Conservation (phyloP, 306 rosid genomes). For the Trifolium dubium region DNA sequence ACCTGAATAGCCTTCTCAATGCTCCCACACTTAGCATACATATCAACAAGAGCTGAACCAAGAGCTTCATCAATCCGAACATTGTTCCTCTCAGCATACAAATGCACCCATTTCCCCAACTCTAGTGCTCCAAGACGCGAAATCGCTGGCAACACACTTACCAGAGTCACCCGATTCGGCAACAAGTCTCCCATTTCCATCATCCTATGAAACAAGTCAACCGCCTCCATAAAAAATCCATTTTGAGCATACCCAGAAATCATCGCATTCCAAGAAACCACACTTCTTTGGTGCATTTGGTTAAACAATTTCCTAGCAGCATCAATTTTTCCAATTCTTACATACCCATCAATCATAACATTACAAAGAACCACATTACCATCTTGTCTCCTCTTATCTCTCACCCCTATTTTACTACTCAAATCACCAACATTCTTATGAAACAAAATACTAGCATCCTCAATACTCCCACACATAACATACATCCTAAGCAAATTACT, state of each 20-base stretch:
- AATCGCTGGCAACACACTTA: slow-evolving; percentile 73
- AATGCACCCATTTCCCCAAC: slow-evolving; percentile 79
- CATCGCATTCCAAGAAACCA: slow-evolving; percentile 79
- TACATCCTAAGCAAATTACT: slow-evolving; percentile 77
- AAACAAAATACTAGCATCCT: slow-evolving; percentile 65
- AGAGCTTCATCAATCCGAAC: slow-evolving; percentile 62
- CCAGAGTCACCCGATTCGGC: slow-evolving; percentile 74
- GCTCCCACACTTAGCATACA: slow-evolving; percentile 79
- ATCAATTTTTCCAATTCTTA: slow-evolving; percentile 57
- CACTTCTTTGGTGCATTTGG: slow-evolving; percentile 68
- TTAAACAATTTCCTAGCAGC: slow-evolving; percentile 63
- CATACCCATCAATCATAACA: slow-evolving; percentile 67
- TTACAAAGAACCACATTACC: slow-evolving; percentile 75
- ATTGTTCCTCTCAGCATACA: slow-evolving; percentile 61
- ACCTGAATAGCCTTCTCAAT: slow-evolving; percentile 80
- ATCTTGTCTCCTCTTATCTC: slow-evolving; percentile 53
- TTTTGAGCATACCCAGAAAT: slow-evolving; percentile 77
- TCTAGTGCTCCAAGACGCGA: slow-evolving; percentile 73
- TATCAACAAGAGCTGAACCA: slow-evolving; percentile 80
- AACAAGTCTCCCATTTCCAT: slow-evolving; percentile 58
- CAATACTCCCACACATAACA: slow-evolving; percentile 63
- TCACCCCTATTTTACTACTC: slow-evolving; percentile 29
- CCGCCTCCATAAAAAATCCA: slow-evolving; percentile 61
- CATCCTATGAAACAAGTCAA: slow-evolving; percentile 62
- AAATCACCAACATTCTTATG: slow-evolving; percentile 44